Evolutionary conservation across 345 rosid genomes (phyloP).

Genomic region (Euphorbia lathyris): DNA sequence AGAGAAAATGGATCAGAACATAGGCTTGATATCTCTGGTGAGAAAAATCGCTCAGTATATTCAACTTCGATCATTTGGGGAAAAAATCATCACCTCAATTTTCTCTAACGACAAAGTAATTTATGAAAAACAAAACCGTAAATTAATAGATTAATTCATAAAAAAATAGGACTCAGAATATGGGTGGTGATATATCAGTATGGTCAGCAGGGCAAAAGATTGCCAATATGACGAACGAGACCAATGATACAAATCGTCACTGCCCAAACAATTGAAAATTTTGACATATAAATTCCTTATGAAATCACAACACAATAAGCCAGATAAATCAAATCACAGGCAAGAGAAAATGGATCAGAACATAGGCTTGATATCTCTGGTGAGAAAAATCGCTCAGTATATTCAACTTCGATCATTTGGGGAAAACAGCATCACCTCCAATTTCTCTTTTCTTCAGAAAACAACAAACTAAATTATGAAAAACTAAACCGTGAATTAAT

Average conservation of each 20-base stretch:
- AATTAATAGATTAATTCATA: too few species aligned
- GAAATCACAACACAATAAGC: too few species aligned
- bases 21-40: neutral
- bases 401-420: neutral
- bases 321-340: too few species aligned
- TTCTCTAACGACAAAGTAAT: too few species aligned
- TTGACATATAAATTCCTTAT: too few species aligned
- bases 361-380: neutral
- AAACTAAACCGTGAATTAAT: too few species aligned
- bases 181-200: slow-evolving; percentile 99
- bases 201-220: slow-evolving; percentile 79
- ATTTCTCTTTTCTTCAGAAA: too few species aligned
- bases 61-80: neutral
- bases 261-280: neutral
- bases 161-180: slow-evolving; percentile 61
- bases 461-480: too few species aligned
- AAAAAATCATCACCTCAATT: too few species aligned
- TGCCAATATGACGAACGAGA: slow-evolving; percentile 99
- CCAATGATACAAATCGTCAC: slow-evolving; percentile 16
- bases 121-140: too few species aligned
- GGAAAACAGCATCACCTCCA: neutral
- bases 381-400: slow-evolving; percentile 11
- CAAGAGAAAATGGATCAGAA: neutral
- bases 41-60: slow-evolving; percentile 9
- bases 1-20: neutral